Base-by-base conservation (phyloP, 306 rosid genomes). In the Senna siamea region DNA sequence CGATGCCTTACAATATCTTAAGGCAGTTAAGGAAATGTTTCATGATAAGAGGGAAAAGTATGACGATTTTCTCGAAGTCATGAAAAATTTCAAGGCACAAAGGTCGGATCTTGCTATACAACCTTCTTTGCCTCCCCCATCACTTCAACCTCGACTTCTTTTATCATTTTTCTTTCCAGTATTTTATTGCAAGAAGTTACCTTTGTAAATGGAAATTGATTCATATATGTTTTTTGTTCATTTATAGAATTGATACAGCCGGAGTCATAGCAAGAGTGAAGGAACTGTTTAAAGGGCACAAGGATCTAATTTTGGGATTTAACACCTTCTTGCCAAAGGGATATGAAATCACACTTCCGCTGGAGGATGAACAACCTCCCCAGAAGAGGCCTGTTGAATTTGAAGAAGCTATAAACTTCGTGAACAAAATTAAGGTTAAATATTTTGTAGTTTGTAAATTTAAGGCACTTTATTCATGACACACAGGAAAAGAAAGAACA, bases 311-410 rank as follows among this genome's bases (percentile, higher is more conserved):
- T 41, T 89, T 91, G 80, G 98, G 97, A 61, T 91, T 93, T 81
- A 91, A 93, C 86, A 89, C 88, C 58, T 93, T 93, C 91, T 81
- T 89, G 87, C 98, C 98, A 4, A 91, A 89, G 76, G 92, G 92
- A 78, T 88, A 71, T 85, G 92, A 91, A 82, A 93, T 91, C 75
- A 85, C 89, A n/a, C 88, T 93, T 70, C 93, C 96, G 43, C 85
- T 76, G 54, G 98, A 90, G 40, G 98, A 90, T 10, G 99, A 90
- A 38, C 92, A 88, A 62, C 93, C 96, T 84, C 75, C 78, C n/a
- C 92, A 72, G 73, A 94, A 92, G 85, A 95, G 90, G 80, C 99
- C 98, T 43, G 99, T 92, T 77, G 98, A 92, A 77, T 92, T 92
- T 83, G 92, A 86, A 57, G 97, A 95, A 80, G 99, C 99, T 38